phyloP scores from a whole-genome alignment of 148 eudicot genomes.

The Camellia granthamiana region DNA sequence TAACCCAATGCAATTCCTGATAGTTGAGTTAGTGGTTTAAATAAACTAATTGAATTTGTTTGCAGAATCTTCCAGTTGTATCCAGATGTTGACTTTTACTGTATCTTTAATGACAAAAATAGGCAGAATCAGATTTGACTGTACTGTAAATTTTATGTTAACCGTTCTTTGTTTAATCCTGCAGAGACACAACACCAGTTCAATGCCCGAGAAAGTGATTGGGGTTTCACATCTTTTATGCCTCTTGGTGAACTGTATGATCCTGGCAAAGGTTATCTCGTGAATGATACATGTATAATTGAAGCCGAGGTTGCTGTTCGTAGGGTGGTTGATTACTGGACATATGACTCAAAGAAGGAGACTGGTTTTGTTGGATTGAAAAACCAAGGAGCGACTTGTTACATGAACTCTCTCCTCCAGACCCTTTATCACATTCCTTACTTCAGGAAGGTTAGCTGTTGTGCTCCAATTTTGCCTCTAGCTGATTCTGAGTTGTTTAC shows the following conservation, averaged over 20 bases:
- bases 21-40: background rate
- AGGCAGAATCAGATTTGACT: background rate
- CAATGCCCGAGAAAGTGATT: constrained; percentile 88
- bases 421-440: constrained; percentile 89
- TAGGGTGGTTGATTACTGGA: constrained; percentile 79
- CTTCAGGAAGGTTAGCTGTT: constrained; percentile 72
- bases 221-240: constrained; percentile 99
- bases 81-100: background rate
- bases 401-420: constrained; percentile 96
- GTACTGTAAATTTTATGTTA: background rate
- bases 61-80: constrained; percentile 6
- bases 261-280: constrained; percentile 71
- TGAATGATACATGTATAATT: constrained; percentile 70
- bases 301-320: constrained; percentile 96
- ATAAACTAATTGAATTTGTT: background rate
- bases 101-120: background rate
- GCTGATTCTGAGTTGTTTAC: background rate
- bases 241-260: constrained; percentile 88
- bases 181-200: constrained; percentile 96
- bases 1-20: too few relatives aligned
- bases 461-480: background rate
- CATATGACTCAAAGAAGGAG: constrained; percentile 92
- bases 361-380: constrained; percentile 96
- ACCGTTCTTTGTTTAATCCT: constrained; percentile 20
- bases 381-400: constrained; percentile 98